Percentiles rank a stretch among this genome's conserved stretches.
Evolutionary conservation across 2,329 filamentous ascomycete species (phyloP).

Genomic region (Cladobotryum protrusum): DNA sequence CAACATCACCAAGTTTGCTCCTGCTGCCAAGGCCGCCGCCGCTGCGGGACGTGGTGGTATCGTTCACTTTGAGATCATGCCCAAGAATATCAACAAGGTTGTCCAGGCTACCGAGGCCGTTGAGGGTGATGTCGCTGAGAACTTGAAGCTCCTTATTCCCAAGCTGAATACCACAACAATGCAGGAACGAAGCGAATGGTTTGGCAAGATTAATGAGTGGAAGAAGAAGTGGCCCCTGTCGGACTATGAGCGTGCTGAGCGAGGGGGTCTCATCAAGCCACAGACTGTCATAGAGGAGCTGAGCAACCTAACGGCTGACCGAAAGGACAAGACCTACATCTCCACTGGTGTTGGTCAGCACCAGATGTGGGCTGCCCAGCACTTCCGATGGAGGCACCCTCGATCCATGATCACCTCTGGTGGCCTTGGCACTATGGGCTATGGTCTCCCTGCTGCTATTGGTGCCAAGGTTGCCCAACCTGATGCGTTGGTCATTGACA

Average conservation of each 20-base stretch:
- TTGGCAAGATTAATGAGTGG: constrained; percentile 82
- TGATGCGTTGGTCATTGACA: constrained; percentile 84
- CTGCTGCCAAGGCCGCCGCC: constrained; percentile 77
- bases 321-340: constrained; percentile 81
- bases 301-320: constrained; percentile 71
- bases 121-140: constrained; percentile 82
- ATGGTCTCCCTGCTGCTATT: constrained; percentile 87
- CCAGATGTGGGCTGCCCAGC: constrained; percentile 97
- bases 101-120: constrained; percentile 93
- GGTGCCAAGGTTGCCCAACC: constrained; percentile 79
- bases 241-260: constrained; percentile 71
- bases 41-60: constrained; percentile 85
- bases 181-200: constrained; percentile 74
- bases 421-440: constrained; percentile 84
- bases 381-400: constrained; percentile 89
- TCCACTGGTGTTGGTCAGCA: constrained; percentile 94
- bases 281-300: constrained; percentile 89
- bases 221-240: constrained; percentile 83
- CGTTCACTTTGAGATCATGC: constrained; percentile 96
- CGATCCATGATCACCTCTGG: constrained; percentile 95
- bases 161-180: constrained; percentile 57
- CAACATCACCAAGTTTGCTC: constrained; percentile 79
- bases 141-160: constrained; percentile 70
- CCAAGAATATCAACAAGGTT: constrained; percentile 99
- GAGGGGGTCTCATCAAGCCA: constrained; percentile 81